A percentile compares a stretch with the other conserved stretches of the same genome.
Conservation (phyloP, 257 asterid species). For the Leptodermis oblonga region DNA sequence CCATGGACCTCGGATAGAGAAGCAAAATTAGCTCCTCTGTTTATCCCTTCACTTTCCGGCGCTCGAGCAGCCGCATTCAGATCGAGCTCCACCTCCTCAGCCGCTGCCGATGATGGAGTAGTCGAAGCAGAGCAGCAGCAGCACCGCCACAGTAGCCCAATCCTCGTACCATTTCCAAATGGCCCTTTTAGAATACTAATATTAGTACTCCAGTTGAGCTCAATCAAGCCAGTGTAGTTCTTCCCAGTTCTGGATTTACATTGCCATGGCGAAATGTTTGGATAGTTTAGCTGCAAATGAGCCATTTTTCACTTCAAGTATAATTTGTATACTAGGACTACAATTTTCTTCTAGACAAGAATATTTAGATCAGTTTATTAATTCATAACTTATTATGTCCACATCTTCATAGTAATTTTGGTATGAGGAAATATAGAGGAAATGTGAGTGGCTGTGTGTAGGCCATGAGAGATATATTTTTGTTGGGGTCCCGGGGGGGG, state of each 20-base stretch:
- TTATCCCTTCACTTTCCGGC: slow-evolving; percentile 9
- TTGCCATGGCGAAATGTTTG: slow-evolving; percentile 24
- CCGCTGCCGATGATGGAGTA: slow-evolving; percentile 26
- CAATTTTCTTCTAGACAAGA: neutral
- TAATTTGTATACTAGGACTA: neutral
- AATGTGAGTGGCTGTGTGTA: neutral
- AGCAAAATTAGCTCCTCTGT: slow-evolving; percentile 12
- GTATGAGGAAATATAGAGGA: too few relatives aligned
- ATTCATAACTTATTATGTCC: too few relatives aligned
- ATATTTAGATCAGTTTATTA: too few relatives aligned
- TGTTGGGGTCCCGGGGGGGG: too few relatives aligned
- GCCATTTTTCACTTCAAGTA: slow-evolving; percentile 35
- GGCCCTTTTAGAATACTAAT: neutral
- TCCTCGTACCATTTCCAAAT: slow-evolving; percentile 13
- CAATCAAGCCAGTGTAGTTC: neutral
- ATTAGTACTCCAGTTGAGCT: neutral
- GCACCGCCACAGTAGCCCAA: slow-evolving; percentile 15
- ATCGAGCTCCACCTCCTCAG: slow-evolving; percentile 22
- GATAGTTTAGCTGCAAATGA: slow-evolving; percentile 35
- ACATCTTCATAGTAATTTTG: too few relatives aligned
- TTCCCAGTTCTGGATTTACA: slow-evolving; percentile 14
- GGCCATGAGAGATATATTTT: too few relatives aligned
- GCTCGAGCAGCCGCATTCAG: slow-evolving; percentile 4
- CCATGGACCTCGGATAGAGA: slow-evolving; percentile 37
- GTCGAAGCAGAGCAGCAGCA: slow-evolving; percentile 43